Evolutionary conservation across 2,329 filamentous ascomycete genomes (phyloP).

Genomic region (Blastomyces silverae): DNA sequence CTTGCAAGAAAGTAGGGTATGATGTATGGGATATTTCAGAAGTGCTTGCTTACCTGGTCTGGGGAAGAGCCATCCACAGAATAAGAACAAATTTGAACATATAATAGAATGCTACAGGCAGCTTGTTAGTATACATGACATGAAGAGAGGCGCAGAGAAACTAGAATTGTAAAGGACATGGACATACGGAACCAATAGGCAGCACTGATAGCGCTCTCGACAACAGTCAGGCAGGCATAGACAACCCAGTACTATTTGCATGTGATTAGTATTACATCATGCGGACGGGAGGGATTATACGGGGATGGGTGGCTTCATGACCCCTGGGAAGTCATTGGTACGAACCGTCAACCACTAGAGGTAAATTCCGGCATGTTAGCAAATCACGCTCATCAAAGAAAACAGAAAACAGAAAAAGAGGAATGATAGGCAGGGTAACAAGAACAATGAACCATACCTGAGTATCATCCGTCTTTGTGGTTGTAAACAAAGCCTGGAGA

Average conservation of each 20-base stretch:
- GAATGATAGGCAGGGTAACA: background rate
- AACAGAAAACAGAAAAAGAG: background rate
- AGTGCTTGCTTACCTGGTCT: conserved; percentile 67
- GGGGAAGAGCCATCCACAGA: conserved; percentile 94
- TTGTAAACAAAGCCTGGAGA: conserved; percentile 56
- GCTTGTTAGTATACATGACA: background rate
- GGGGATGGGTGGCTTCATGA: conserved; percentile 26
- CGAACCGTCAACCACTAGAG: conserved; percentile 55
- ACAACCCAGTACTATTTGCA: conserved; percentile 58
- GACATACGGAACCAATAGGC: conserved; percentile 61
- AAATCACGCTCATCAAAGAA: conserved; percentile 1
- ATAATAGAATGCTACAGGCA: conserved; percentile 74
- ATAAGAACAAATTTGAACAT: conserved; percentile 98
- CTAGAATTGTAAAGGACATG: conserved; percentile 26
- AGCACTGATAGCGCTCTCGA: conserved; percentile 60
- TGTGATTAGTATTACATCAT: conserved; percentile 20
- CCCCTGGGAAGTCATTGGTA: conserved; percentile 22
- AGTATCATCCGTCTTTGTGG: conserved; percentile 56
- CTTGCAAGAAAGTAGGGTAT: background rate
- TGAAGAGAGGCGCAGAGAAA: background rate
- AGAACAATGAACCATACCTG: conserved; percentile 43
- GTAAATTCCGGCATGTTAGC: conserved; percentile 25
- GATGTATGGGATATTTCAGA: background rate
- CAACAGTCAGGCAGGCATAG: conserved; percentile 58
- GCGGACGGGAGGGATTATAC: conserved; percentile 18